Conservation (phyloP, 2,329 filamentous ascomycete genomes). For the Pyricularia sp. region DNA sequence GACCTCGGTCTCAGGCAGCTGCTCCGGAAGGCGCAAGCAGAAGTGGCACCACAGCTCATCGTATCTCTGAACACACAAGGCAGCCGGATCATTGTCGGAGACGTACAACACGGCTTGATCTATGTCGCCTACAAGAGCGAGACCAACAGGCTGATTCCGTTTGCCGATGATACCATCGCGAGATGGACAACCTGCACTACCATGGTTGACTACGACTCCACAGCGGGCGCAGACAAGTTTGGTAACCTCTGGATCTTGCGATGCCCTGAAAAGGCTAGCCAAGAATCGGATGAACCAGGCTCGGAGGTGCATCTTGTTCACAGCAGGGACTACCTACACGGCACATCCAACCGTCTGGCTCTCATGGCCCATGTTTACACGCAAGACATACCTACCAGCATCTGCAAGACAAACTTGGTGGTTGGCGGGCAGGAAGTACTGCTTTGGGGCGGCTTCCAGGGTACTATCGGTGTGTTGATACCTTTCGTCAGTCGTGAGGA, state of each 20-base stretch:
- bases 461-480: slow-evolving; percentile 84
- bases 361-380: slow-evolving; percentile 82
- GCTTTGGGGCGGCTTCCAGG: slow-evolving; percentile 88
- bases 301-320: slow-evolving; percentile 85
- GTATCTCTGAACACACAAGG: slow-evolving; percentile 82
- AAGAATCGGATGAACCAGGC: slow-evolving; percentile 84
- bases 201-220: slow-evolving; percentile 96
- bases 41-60: slow-evolving; percentile 70
- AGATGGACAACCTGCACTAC: slow-evolving; percentile 83
- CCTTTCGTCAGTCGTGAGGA: slow-evolving; percentile 88
- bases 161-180: slow-evolving; percentile 78
- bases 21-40: slow-evolving; percentile 78
- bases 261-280: slow-evolving; percentile 71
- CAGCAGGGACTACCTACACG: slow-evolving; percentile 79
- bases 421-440: slow-evolving; percentile 85
- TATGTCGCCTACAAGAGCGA: slow-evolving; percentile 90
- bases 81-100: slow-evolving; percentile 79
- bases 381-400: slow-evolving; percentile 82
- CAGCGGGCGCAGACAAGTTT: slow-evolving; percentile 92
- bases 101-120: slow-evolving; percentile 82
- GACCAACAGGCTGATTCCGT: slow-evolving; percentile 84
- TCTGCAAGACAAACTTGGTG: slow-evolving; percentile 80
- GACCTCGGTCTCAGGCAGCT: slow-evolving; percentile 89
- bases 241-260: slow-evolving; percentile 91
- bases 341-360: slow-evolving; percentile 70